Percentiles rank a stretch among this genome's conserved stretches.
Evolutionary conservation across 2,329 filamentous ascomycete species (phyloP).

Genomic region (Venturia oleaginea): DNA sequence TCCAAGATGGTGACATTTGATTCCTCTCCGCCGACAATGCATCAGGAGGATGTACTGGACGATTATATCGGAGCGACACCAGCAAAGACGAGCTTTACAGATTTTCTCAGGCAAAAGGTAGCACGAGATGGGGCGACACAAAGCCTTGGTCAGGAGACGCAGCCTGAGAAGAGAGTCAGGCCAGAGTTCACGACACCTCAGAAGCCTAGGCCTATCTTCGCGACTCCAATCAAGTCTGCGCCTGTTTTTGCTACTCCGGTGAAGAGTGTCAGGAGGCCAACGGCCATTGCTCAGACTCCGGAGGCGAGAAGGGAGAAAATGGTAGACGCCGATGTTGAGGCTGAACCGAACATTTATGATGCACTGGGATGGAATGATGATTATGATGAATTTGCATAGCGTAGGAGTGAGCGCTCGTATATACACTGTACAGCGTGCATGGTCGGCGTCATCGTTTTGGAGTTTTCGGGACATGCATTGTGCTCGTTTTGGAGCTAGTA

Average conservation of each 20-base stretch:
- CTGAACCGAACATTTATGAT: slow-evolving; percentile 31
- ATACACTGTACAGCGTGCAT: neutral
- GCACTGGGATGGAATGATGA: slow-evolving; percentile 40
- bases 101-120: neutral
- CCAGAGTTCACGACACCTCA: slow-evolving; percentile 16
- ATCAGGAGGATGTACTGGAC: neutral
- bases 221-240: slow-evolving; percentile 14
- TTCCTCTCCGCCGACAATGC: neutral
- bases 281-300: neutral
- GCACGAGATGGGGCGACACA: neutral
- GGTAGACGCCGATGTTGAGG: slow-evolving; percentile 11
- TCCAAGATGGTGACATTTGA: slow-evolving; percentile 1
- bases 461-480: neutral
- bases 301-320: neutral
- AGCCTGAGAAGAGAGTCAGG: neutral
- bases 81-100: neutral
- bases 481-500: neutral
- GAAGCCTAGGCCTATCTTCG: slow-evolving; percentile 7
- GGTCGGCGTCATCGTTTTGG: neutral
- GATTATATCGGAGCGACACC: neutral
- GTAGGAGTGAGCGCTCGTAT: neutral
- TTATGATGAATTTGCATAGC: slow-evolving; percentile 15
- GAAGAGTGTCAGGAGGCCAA: neutral
- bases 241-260: slow-evolving; percentile 13
- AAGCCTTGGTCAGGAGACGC: neutral